A percentile compares a stretch with the other conserved stretches of the same genome.
These are phyloP conservation scores for Trichoderma guizhouense DNA, from an alignment of 2,329 filamentous ascomycete species.

Conservation along the genomic window DNA sequence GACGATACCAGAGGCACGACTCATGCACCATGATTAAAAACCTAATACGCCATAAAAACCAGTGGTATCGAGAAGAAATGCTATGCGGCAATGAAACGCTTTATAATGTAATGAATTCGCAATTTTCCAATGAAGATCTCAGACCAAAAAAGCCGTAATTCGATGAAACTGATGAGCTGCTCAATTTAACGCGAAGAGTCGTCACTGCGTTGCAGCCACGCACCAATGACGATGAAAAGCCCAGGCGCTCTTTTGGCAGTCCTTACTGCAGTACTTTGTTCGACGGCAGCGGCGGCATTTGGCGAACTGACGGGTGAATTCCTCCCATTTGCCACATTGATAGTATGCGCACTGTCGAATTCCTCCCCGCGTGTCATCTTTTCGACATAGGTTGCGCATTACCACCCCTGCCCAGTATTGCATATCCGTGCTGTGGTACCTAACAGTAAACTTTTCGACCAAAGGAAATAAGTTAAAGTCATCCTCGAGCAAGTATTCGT, in stretches of 20 bases:
- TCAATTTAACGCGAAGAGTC: not conserved
- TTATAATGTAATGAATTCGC: constrained; percentile 41
- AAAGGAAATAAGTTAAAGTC: constrained; percentile 98
- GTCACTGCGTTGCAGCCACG: constrained; percentile 63
- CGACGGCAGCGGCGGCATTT: constrained; percentile 94
- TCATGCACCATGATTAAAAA: constrained; percentile 11
- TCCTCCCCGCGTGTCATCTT: constrained; percentile 90
- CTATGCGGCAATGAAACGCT: constrained; percentile 40
- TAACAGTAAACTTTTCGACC: constrained; percentile 96
- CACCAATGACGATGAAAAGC: constrained; percentile 98
- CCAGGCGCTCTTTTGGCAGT: constrained; percentile 99
- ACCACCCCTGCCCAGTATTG: constrained; percentile 99
- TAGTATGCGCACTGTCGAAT: constrained; percentile 98
- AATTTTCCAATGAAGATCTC: constrained; percentile 30
- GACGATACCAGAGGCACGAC: not conserved
- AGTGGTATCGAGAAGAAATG: constrained; percentile 46
- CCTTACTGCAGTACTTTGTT: constrained; percentile 99
- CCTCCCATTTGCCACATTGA: constrained; percentile 97
- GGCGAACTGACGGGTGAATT: constrained; percentile 92
- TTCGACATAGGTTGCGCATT: constrained; percentile 97
- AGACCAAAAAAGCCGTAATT: constrained; percentile 26
- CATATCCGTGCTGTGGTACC: constrained; percentile 95
- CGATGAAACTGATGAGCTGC: not conserved
- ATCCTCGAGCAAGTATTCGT: constrained; percentile 87
- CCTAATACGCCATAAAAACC: constrained; percentile 28